Conservation (phyloP, 2,329 filamentous ascomycete species). For the Aspergillus pseudoglaucus region DNA sequence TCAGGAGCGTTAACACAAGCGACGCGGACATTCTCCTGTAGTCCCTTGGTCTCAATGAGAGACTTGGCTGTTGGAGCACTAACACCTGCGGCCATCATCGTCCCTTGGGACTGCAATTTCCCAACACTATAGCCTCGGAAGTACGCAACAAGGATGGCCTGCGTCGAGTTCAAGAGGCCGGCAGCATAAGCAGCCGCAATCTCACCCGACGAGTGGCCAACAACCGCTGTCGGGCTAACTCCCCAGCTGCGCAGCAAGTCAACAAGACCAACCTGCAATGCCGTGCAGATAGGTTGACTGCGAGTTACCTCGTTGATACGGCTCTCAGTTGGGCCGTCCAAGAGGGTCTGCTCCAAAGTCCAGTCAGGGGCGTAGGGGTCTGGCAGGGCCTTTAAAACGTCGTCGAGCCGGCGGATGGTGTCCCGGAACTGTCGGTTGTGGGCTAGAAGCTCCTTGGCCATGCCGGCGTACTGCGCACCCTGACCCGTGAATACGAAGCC, state of each 20-base stretch:
- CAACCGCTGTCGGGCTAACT: conserved; percentile 10
- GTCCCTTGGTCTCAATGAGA: background rate
- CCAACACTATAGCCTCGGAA: background rate
- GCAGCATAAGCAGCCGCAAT: conserved; percentile 20
- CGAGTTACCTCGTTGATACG: conserved; percentile 10
- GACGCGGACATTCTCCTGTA: background rate
- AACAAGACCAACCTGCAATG: conserved; percentile 19
- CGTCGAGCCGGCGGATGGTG: background rate
- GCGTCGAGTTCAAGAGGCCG: conserved; percentile 1
- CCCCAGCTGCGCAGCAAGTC: conserved; percentile 7
- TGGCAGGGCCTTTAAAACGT: background rate
- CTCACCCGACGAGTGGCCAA: conserved; percentile 21
- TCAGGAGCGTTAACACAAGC: background rate
- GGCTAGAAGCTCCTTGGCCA: conserved; percentile 14
- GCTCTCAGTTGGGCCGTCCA: background rate
- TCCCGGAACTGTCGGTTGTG: background rate
- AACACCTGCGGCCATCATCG: background rate
- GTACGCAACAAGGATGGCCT: background rate
- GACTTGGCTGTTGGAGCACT: background rate
- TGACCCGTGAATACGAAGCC: conserved; percentile 26
- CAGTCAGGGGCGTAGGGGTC: background rate
- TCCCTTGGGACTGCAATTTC: background rate
- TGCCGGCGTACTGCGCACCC: conserved; percentile 25
- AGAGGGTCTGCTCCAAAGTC: background rate
- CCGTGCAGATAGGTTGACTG: conserved; percentile 18